Conservation (phyloP, 257 asterid genomes). For the Osmanthus fragrans region DNA sequence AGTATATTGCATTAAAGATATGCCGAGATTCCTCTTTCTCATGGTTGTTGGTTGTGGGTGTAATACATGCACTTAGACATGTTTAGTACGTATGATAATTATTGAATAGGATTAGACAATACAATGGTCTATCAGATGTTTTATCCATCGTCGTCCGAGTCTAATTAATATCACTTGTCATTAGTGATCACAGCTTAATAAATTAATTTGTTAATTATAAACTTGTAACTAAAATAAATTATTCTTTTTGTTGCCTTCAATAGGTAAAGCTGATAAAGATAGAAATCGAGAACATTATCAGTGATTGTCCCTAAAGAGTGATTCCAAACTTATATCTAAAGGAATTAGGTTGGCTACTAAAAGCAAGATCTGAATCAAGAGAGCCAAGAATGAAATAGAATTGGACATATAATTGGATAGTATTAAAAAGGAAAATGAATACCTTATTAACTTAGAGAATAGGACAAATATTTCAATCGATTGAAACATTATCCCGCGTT, state of each 20-base stretch:
- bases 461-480: neutral
- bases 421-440: neutral
- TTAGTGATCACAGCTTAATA: constrained; percentile 7
- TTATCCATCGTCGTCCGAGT: no score
- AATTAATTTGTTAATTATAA: constrained; percentile 5
- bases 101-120: no score
- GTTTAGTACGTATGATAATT: neutral
- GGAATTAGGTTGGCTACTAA: constrained; percentile 25
- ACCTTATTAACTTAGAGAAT: neutral
- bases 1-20: neutral
- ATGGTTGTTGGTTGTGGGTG: neutral
- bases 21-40: neutral
- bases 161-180: constrained; percentile 1
- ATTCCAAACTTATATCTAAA: constrained; percentile 39
- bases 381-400: neutral
- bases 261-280: constrained; percentile 26
- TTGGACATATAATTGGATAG: neutral
- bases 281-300: constrained; percentile 20
- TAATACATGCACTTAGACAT: neutral
- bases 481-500: neutral
- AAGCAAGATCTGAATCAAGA: constrained; percentile 14
- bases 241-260: constrained; percentile 21
- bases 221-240: constrained; percentile 19
- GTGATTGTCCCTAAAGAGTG: constrained; percentile 25
- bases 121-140: no score